Conservation (phyloP, 805 yeast genomes). For the Saccharomycopsis selenospora region DNA sequence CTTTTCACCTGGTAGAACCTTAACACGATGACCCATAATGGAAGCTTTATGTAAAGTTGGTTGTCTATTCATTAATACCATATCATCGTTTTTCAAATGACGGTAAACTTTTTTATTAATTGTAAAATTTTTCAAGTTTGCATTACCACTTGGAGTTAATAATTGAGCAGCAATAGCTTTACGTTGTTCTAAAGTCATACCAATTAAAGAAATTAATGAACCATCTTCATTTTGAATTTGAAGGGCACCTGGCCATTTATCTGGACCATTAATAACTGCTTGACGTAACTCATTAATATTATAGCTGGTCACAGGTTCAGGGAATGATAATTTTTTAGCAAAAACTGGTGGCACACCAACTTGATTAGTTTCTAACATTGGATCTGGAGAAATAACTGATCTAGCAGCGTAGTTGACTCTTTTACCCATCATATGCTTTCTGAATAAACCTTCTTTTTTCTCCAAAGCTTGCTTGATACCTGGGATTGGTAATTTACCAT, state of each 20-base stretch:
- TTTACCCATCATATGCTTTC: slow-evolving; percentile 99
- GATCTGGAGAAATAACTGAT: slow-evolving; percentile 98
- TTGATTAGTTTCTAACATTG: slow-evolving; percentile 94
- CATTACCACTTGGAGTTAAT: slow-evolving; percentile 55
- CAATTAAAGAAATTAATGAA: slow-evolving; percentile 65
- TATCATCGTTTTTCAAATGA: slow-evolving; percentile 91
- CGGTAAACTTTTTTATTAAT: slow-evolving; percentile 89
- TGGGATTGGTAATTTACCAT: slow-evolving; percentile 66
- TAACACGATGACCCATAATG: slow-evolving; percentile 98
- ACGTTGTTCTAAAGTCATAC: slow-evolving; percentile 90
- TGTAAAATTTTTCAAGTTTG: slow-evolving; percentile 44
- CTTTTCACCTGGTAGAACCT: slow-evolving; percentile 96
- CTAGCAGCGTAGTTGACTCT: slow-evolving; percentile 99
- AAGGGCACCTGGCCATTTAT: slow-evolving; percentile 97
- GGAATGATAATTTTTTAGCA: slow-evolving; percentile 91
- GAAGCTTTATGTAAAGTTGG: slow-evolving; percentile 99
- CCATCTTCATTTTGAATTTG: slow-evolving; percentile 97
- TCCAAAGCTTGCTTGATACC: slow-evolving; percentile 97
- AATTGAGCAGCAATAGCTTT: slow-evolving; percentile 92
- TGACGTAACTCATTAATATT: slow-evolving; percentile 85
- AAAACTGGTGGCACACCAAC: slow-evolving; percentile 99
- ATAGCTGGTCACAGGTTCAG: slow-evolving; percentile 94
- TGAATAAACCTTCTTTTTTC: slow-evolving; percentile 95
- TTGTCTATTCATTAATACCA: slow-evolving; percentile 97
- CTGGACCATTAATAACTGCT: slow-evolving; percentile 97